Evolutionary conservation across 495 filamentous ascomycete genomes (phyloP), one percentile per base, ranked within the genome.

Genomic region (Beverwykella pulmonaria): DNA sequence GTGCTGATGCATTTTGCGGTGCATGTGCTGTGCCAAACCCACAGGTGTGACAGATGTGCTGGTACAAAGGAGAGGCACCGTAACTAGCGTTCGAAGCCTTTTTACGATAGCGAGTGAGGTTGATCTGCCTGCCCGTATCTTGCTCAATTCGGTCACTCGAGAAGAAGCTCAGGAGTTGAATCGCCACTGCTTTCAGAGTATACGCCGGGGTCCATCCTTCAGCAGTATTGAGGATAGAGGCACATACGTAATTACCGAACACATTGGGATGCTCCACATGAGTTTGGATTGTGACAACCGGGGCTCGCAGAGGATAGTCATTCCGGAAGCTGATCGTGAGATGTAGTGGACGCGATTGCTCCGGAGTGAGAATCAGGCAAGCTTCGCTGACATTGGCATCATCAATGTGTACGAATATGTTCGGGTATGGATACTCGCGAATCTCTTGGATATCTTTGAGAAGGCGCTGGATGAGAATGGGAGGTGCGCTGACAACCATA

Each of bases 101-200:
- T 44, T 70, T 25, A 46, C 41, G 32, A 49, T 63, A 25, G 25
- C 41, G 0, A n/a, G 25, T 22, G 49, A 58, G 30, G 26, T 62
- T 49, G 3, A 68, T 20, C 14, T n/a, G 23, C n/a, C 52, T 29
- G 14, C 72, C 63, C 30, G 63, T 46, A 0, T 73, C 71, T 55
- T 83, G 80, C 57, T 82, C 81, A 19, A 83, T 36, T 47, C 60
- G 73, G 66, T 83, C 79, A 63, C 83, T 81, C 66, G 81, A 77
- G 77, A 88, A 81, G 79, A 88, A 84, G 77, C 82, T 87, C 70
- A 88, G 79, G 41, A 84, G 70, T 71, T 86, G 81, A 59, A 84
- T 79, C 48, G 74, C 74, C 62, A 82, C 80, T 25, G 78, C 76
- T 67, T 80, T 81, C 29, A 83, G 76, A 1, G 82, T 83, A 54